Evolutionary conservation across 257 asterid genomes (phyloP).

Genomic region (Oldenlandia corymbosa): DNA sequence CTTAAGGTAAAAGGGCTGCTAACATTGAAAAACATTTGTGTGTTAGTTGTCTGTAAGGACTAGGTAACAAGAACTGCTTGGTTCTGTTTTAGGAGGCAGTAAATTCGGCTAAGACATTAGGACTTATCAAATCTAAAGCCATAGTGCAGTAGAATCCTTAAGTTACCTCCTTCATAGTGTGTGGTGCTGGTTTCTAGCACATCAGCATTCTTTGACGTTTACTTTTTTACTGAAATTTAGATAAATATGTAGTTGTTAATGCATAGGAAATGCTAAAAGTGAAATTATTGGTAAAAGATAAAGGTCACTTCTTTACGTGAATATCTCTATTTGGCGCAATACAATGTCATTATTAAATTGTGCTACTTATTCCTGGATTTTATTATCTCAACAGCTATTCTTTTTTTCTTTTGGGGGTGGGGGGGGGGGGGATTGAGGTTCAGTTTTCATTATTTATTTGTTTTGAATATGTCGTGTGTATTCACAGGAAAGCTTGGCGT

Average conservation of each 20-base stretch:
- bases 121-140: not conserved
- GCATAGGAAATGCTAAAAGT: not conserved
- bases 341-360: not conserved
- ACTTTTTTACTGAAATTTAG: not conserved
- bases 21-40: not conserved
- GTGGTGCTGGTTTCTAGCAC: not conserved
- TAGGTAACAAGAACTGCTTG: not conserved
- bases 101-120: not conserved
- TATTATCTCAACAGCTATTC: too few relatives aligned
- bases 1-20: slow-evolving; percentile 48
- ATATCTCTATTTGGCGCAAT: not conserved
- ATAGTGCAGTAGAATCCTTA: not conserved
- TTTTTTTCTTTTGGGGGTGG: too few relatives aligned
- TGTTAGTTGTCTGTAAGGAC: not conserved
- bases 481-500: slow-evolving; percentile 93
- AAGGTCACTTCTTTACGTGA: not conserved
- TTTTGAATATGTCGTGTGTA: slow-evolving; percentile 4
- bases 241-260: not conserved
- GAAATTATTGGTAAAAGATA: not conserved
- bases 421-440: too few relatives aligned
- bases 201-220: not conserved
- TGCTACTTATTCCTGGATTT: not conserved
- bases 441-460: too few relatives aligned
- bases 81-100: not conserved
- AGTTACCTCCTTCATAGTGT: not conserved